A percentile compares a stretch with the other conserved stretches of the same genome.
These are phyloP conservation scores for Trametes elegans DNA, from an alignment of 768 basidiomycete genomes.

Conservation along the genomic window DNA sequence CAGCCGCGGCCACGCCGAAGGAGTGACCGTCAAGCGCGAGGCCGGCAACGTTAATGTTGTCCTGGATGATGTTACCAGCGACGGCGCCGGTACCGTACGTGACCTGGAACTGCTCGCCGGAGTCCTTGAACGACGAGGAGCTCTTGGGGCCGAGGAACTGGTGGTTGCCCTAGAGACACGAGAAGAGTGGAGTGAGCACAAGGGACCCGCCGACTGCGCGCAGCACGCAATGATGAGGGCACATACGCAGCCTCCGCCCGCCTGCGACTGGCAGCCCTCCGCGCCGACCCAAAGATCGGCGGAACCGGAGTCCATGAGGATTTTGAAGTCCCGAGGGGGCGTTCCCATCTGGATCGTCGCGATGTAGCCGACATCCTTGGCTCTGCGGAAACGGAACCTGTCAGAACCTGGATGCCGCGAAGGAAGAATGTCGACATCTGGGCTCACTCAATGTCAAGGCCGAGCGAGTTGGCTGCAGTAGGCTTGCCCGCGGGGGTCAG, in stretches of 20 bases:
- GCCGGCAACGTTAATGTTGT: conserved; percentile 64
- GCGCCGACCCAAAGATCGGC: conserved; percentile 44
- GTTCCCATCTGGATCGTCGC: conserved; percentile 44
- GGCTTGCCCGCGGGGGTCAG: conserved; percentile 45
- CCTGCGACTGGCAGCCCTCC: conserved; percentile 32
- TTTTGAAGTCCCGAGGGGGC: conserved; percentile 39
- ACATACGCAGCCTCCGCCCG: conserved; percentile 41
- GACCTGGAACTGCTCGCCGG: conserved; percentile 50
- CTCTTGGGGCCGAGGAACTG: conserved; percentile 59
- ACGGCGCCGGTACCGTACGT: conserved; percentile 72
- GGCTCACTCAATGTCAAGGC: conserved; percentile 67
- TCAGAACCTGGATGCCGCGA: not conserved
- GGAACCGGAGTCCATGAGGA: conserved; percentile 48
- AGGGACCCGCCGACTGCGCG: not conserved
- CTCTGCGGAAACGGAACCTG: conserved; percentile 30
- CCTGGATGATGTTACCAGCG: conserved; percentile 59
- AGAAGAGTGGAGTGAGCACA: conserved; percentile 1
- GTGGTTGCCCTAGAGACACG: conserved; percentile 52
- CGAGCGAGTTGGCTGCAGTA: conserved; percentile 52
- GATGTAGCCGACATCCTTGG: conserved; percentile 52
- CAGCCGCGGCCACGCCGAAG: conserved; percentile 64
- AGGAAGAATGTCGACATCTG: not conserved
- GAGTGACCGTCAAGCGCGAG: conserved; percentile 54
- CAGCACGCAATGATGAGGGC: not conserved
- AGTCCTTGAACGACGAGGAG: conserved; percentile 62